Evolutionary conservation across 2,329 filamentous ascomycete genomes (phyloP).

Genomic region (Fusarium longipes): DNA sequence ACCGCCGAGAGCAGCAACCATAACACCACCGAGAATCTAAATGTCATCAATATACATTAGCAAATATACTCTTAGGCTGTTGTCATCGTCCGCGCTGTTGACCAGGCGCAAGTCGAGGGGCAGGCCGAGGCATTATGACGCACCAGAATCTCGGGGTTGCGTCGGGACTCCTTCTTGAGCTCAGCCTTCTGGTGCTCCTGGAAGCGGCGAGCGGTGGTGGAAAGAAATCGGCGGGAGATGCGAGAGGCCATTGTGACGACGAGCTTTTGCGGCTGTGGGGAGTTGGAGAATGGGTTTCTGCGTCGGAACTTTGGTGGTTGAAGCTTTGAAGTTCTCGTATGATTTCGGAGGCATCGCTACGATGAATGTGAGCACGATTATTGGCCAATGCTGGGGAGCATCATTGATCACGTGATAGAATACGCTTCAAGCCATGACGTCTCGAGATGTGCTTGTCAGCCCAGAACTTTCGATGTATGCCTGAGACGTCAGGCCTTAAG

Average conservation of each 20-base stretch:
- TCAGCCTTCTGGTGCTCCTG: constrained; percentile 57
- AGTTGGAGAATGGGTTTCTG: constrained; percentile 32
- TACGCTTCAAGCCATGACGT: constrained; percentile 33
- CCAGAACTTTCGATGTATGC: background rate
- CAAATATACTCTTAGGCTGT: constrained; percentile 11
- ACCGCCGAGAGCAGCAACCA: constrained; percentile 87
- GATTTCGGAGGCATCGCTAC: constrained; percentile 45
- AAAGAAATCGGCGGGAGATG: constrained; percentile 66
- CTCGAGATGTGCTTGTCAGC: background rate
- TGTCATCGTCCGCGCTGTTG: constrained; percentile 8
- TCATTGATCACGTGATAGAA: constrained; percentile 34
- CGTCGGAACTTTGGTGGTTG: constrained; percentile 34
- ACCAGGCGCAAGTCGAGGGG: constrained; percentile 16
- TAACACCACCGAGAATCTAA: constrained; percentile 90
- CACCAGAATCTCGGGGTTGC: constrained; percentile 60
- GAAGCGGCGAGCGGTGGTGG: constrained; percentile 65
- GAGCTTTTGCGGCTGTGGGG: constrained; percentile 28
- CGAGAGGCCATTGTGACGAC: constrained; percentile 65
- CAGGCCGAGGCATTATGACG: constrained; percentile 52
- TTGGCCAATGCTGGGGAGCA: constrained; percentile 45
- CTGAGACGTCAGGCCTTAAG: constrained; percentile 15
- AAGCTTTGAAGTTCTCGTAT: constrained; percentile 50
- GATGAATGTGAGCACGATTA: constrained; percentile 36
- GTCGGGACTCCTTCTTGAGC: constrained; percentile 69
- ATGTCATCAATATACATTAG: constrained; percentile 32